Evolutionary conservation across 176 grass and related monocot genomes (phyloP).

Genomic region (Luzula sylvatica): DNA sequence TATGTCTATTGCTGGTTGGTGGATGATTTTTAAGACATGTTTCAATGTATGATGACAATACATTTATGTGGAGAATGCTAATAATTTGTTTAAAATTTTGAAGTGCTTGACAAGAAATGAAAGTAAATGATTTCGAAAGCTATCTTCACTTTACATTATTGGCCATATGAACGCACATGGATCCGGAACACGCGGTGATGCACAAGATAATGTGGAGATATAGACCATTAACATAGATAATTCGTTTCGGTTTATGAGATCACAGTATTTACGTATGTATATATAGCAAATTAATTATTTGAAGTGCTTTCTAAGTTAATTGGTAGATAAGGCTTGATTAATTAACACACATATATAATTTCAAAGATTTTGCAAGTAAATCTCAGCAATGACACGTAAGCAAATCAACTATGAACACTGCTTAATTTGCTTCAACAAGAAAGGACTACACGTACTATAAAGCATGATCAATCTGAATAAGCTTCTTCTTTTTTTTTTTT

Average conservation of each 20-base stretch:
- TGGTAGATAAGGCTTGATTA: constrained; percentile 13
- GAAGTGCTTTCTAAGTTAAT: too few species aligned
- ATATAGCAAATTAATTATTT: too few species aligned
- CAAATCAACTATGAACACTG: too few species aligned
- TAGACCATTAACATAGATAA: too few species aligned
- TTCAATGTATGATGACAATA: constrained; percentile 15
- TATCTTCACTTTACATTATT: constrained; percentile 27
- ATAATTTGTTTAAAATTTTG: constrained; percentile 33
- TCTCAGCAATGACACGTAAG: constrained; percentile 11
- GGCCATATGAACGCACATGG: constrained; percentile 22
- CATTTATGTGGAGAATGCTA: constrained; percentile 23
- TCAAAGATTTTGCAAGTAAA: constrained; percentile 2
- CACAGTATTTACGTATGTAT: too few species aligned
- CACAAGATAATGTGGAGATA: constrained; percentile 17
- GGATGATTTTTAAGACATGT: constrained; percentile 29
- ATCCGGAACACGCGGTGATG: constrained; percentile 16
- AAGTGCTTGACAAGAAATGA: constrained; percentile 50
- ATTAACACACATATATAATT: not conserved
- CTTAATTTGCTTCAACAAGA: too few species aligned
- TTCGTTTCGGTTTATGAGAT: too few species aligned
- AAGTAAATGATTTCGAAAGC: constrained; percentile 25
- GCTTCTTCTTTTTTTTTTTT: too few species aligned
- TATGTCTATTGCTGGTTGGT: constrained; percentile 33
- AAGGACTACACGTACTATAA: too few species aligned
- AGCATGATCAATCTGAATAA: too few species aligned